Evolutionary conservation across 352 stramenopile genomes (phyloP).

Genomic region (Globisporangium megalacanthum): DNA sequence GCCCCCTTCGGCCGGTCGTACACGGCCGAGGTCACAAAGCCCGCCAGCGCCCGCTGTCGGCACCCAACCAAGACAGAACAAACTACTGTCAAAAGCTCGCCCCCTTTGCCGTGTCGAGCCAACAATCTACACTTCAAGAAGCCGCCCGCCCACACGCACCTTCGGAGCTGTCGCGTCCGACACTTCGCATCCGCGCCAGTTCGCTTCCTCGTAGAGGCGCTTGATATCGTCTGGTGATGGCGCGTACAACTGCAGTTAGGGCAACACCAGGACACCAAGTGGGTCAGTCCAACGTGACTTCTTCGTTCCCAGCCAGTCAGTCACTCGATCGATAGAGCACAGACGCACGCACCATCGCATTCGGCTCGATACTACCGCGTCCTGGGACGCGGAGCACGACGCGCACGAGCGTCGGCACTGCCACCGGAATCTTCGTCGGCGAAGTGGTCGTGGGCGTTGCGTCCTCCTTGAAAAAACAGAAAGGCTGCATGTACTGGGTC

Average conservation of each 20-base stretch:
- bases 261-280: background rate
- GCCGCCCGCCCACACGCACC: conserved; percentile 1
- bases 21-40: conserved; percentile 69
- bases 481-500: conserved; percentile 62
- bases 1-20: conserved; percentile 70
- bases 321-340: background rate
- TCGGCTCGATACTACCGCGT: conserved; percentile 48
- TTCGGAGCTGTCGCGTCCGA: conserved; percentile 4
- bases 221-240: conserved; percentile 23
- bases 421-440: conserved; percentile 33
- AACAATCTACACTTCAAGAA: background rate
- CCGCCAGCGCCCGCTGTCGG: conserved; percentile 35
- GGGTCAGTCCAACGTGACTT: background rate
- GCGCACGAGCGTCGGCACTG: conserved; percentile 65
- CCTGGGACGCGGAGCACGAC: conserved; percentile 47
- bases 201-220: conserved; percentile 22
- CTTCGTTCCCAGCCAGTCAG: background rate
- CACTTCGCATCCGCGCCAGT: conserved; percentile 29
- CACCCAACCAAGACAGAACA: background rate
- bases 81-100: background rate
- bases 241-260: conserved; percentile 21
- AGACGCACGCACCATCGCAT: conserved; percentile 45
- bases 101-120: background rate
- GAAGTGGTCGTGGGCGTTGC: background rate
- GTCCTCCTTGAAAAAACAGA: conserved; percentile 45